Base-by-base conservation (phyloP, 257 asterid genomes). In the Solanum neorickii region DNA sequence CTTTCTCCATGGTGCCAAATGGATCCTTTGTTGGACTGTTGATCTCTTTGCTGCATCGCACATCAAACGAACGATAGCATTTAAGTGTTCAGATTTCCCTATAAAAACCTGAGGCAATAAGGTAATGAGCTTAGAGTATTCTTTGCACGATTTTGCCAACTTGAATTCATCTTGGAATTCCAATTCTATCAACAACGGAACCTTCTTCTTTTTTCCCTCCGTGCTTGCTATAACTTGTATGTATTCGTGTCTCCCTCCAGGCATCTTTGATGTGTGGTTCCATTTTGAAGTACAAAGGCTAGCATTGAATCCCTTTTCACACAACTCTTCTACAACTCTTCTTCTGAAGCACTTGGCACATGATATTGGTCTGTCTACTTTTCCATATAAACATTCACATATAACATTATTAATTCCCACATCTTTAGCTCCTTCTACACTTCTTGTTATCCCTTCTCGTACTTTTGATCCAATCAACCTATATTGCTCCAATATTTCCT, bases 21-120 rank as follows among this genome's bases (percentile, higher is more conserved):
- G 92, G 27, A 93, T 91, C 33, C 89, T 91, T 44, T 86, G 88
- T 86, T 91, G 92, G 39, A 82, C 74, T 9, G 92, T 87, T 52
- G 93, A 93, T 83, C 87, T 91, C 91, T 90, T 92, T 86, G 94
- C 93, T 39, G 95, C 92, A 84, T 91, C 93, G n/a, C 96, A 93
- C 56, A 91, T 86, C 16, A 91, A 88, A 0, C 92, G 92, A 59
- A 93, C 84, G 60, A 92, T 86, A 11, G 90, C 93, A 27, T 91
- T 90, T 76, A 92, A 77, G 83, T 91, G 91, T 27, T 93, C 92
- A 2, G 87, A 69, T 80, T 92, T 92, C 13, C 95, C 96, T 21
- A 89, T 85, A 47, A 89, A 93, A 39, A 91, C 76, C 77, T 92
- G 88, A 3, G 96, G 96, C 85, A 93, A 69, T 80, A 77, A 84